phyloP scores from a whole-genome alignment of 306 rosid genomes.

The Cucumis melo region DNA sequence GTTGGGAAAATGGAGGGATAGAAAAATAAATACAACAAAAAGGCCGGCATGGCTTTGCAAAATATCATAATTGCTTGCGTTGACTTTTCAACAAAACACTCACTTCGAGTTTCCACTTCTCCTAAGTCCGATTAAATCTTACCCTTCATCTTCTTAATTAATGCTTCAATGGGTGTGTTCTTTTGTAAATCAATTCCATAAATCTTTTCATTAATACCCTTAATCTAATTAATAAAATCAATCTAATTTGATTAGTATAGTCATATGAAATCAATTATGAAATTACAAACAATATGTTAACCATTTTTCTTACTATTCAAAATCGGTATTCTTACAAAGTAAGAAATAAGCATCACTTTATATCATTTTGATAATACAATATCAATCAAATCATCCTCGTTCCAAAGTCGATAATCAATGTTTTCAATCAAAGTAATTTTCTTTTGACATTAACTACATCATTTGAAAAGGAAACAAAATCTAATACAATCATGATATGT shows the following conservation, averaged over 20 bases:
- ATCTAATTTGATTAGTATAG: no score
- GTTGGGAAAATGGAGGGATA: not conserved
- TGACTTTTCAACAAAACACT: conserved; percentile 31
- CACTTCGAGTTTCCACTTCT: conserved; percentile 10
- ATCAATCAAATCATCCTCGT: not conserved
- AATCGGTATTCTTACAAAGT: not conserved
- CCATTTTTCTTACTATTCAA: not conserved
- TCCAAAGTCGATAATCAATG: not conserved
- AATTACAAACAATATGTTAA: not conserved
- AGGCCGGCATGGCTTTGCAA: conserved; percentile 29
- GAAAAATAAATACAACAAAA: conserved; percentile 11
- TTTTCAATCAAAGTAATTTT: not conserved
- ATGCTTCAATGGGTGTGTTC: not conserved
- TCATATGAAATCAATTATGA: no score
- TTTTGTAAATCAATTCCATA: not conserved
- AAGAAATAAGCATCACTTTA: not conserved
- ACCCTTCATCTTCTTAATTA: not conserved
- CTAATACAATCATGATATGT: not conserved
- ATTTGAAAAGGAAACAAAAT: not conserved
- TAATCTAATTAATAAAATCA: not conserved
- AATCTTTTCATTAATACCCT: not conserved
- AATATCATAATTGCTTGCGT: conserved; percentile 29
- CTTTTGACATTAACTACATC: not conserved
- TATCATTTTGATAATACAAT: not conserved
- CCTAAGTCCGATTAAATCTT: not conserved